Evolutionary conservation across 2,329 filamentous ascomycete genomes (phyloP), one percentile per base, ranked within the genome.

Genomic region (Neofusicoccum laricinum): DNA sequence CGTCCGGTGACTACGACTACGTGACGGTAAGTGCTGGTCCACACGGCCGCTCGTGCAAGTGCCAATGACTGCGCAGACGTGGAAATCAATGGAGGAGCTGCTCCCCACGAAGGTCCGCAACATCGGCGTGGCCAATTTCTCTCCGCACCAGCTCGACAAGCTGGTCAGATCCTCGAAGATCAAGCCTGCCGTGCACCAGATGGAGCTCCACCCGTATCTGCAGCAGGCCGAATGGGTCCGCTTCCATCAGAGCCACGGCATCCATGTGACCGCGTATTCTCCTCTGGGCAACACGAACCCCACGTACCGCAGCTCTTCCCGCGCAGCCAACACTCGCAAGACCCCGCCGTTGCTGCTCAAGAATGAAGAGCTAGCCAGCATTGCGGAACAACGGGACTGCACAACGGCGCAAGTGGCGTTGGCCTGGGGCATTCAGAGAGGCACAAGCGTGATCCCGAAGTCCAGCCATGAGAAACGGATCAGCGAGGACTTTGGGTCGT

Each of bases 71-170:
- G 45, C 19, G 32, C 55, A 84, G 40, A 88, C 86, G 75, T 93
- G 73, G 90, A 86, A 90, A 71, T 85, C 85, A 34, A 87, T 93
- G 81, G 83, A 88, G 73, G 84, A 84, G 49, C 70, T 88, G 19
- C 78, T 86, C 36, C 73, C 76, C 1, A 89, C 89, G 67, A 85
- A 85, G 66, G 87, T 86, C 55, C 84, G 82, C 68, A 86, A 88
- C 64, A 92, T 95, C 69, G 91, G 91, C 59, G 88, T 95, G 14
- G 91, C 88, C 71, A 95, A 94, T 79, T 94, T 90, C 77, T 79
- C 79, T 61, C 81, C 83, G n/a, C 70, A 72, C 12, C 79, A 83
- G 41, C 74, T 86, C 14, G 75, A 84, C 67, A 71, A 77, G 63
- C 77, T 86, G 64, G 69, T 81, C 67, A 81, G 83, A 72, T 86